These are phyloP conservation scores for Teratosphaeria epicoccoides DNA, from an alignment of 2,329 filamentous ascomycete genomes.

Conservation along the genomic window DNA sequence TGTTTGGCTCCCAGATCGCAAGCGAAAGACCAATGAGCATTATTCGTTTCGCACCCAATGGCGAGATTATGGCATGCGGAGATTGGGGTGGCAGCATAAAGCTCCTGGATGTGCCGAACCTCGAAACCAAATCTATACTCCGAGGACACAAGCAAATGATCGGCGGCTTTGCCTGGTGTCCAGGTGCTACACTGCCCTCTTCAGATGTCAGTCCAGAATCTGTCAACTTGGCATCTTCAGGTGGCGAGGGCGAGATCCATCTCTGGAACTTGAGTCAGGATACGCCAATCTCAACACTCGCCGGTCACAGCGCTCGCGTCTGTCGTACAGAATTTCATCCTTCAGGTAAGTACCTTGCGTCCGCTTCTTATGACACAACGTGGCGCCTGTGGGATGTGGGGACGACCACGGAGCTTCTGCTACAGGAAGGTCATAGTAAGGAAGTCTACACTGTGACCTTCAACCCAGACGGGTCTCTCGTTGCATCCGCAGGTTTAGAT, in stretches of 20 bases:
- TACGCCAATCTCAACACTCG: slow-evolving; percentile 69
- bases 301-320: slow-evolving; percentile 76
- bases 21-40: slow-evolving; percentile 87
- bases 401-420: slow-evolving; percentile 68
- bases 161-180: slow-evolving; percentile 83
- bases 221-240: slow-evolving; percentile 82
- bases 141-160: slow-evolving; percentile 82
- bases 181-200: slow-evolving; percentile 63
- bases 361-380: slow-evolving; percentile 89
- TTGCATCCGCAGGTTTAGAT: slow-evolving; percentile 87
- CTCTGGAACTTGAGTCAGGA: slow-evolving; percentile 85
- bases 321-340: slow-evolving; percentile 92
- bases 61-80: slow-evolving; percentile 72
- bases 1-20: slow-evolving; percentile 87
- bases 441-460: slow-evolving; percentile 87
- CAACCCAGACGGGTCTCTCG: slow-evolving; percentile 78
- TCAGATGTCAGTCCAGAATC: slow-evolving; percentile 56
- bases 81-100: slow-evolving; percentile 90
- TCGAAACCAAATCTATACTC: slow-evolving; percentile 65
- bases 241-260: slow-evolving; percentile 76
- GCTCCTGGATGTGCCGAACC: slow-evolving; percentile 68
- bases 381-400: slow-evolving; percentile 95
- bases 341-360: slow-evolving; percentile 78
- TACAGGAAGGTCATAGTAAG: slow-evolving; percentile 90
- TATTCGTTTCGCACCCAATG: slow-evolving; percentile 78